Conservation (phyloP, 768 basidiomycete species). For the Filobasidium floriforme region DNA sequence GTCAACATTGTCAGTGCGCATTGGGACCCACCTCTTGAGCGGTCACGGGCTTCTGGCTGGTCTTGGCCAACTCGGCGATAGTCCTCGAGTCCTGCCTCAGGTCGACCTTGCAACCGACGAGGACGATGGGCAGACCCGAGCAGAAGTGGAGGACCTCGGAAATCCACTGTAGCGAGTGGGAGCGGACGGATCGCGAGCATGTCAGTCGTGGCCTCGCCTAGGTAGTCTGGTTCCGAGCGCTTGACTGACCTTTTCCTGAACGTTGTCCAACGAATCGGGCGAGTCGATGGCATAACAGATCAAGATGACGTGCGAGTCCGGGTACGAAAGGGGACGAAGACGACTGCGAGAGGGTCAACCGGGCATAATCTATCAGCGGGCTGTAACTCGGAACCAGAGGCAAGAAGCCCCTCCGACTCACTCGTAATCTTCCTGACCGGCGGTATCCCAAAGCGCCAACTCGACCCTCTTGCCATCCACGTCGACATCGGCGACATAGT, state of each 20-base stretch:
- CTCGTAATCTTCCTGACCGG: conserved; percentile 98
- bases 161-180: conserved; percentile 65
- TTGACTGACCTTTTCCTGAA: conserved; percentile 88
- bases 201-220: not conserved
- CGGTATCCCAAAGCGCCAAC: conserved; percentile 98
- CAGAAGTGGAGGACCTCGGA: conserved; percentile 98
- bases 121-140: conserved; percentile 83
- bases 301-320: conserved; percentile 98
- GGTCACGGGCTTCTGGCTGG: conserved; percentile 86
- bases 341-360: conserved; percentile 47
- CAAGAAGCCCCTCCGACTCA: conserved; percentile 14
- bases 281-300: conserved; percentile 99
- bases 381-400: too few relatives aligned
- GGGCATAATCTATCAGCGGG: not conserved
- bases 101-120: conserved; percentile 99
- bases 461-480: conserved; percentile 98
- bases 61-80: conserved; percentile 88
- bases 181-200: conserved; percentile 2
- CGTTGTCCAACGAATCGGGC: conserved; percentile 97
- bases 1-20: too few relatives aligned
- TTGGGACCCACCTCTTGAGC: conserved; percentile 66
- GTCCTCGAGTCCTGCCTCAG: conserved; percentile 85
- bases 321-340: conserved; percentile 92
- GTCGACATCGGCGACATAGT: conserved; percentile 98
- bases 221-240: too few relatives aligned